Percentiles rank a stretch among this genome's conserved stretches.
These are phyloP conservation scores for Cyathus striatus DNA, from an alignment of 768 basidiomycete species.

Conservation along the genomic window DNA sequence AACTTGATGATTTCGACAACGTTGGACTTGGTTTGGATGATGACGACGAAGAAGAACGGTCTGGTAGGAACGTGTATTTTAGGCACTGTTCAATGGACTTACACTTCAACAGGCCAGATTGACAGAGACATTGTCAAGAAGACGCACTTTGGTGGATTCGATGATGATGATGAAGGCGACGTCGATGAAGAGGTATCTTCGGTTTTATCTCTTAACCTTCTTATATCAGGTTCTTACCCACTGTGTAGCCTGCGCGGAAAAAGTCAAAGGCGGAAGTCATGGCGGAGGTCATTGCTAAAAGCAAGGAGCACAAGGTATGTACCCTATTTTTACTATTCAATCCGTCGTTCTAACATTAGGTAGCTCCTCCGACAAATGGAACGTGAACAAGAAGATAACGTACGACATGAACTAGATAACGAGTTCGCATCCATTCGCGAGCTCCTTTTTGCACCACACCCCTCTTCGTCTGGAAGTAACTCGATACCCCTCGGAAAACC, in stretches of 20 bases:
- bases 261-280: conserved; percentile 95
- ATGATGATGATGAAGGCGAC: conserved; percentile 56
- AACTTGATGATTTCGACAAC: conserved; percentile 79
- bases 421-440: conserved; percentile 79
- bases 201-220: neutral
- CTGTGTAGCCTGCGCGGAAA: conserved; percentile 66
- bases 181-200: conserved; percentile 38
- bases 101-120: neutral
- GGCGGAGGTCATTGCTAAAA: conserved; percentile 96
- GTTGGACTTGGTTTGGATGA: conserved; percentile 55
- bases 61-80: conserved; percentile 36
- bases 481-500: conserved; percentile 23
- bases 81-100: too few species aligned
- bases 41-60: conserved; percentile 53
- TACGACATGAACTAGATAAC: conserved; percentile 84
- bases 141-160: conserved; percentile 86
- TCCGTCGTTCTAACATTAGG: too few species aligned
- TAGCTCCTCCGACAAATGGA: conserved; percentile 87
- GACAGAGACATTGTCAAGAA: conserved; percentile 62
- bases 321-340: conserved; percentile 5
- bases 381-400: conserved; percentile 77
- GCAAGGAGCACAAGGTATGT: conserved; percentile 88
- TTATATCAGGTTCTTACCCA: conserved; percentile 5
- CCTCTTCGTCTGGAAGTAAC: conserved; percentile 35
- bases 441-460: conserved; percentile 59